Percentiles rank a stretch among this genome's conserved stretches.
phyloP scores from a whole-genome alignment of 2,329 filamentous ascomycete species.

The Cladosporium halotolerans region DNA sequence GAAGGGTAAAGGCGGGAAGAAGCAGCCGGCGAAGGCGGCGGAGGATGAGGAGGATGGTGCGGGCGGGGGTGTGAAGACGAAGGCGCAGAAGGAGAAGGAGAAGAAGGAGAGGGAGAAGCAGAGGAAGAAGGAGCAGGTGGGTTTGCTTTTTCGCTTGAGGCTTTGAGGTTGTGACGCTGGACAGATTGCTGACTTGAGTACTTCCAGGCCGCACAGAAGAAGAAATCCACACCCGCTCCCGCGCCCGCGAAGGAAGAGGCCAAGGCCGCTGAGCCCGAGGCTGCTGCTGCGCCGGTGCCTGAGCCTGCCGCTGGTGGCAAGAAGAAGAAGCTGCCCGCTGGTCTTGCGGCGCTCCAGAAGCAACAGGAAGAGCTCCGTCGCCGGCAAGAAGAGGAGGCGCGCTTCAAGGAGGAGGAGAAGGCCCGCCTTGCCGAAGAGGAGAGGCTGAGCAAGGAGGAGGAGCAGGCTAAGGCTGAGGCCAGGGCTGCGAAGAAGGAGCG shows the following conservation, averaged over 20 bases:
- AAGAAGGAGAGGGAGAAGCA: slow-evolving; percentile 99
- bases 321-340: slow-evolving; percentile 81
- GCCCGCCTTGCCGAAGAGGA: slow-evolving; percentile 61
- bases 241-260: slow-evolving; percentile 21
- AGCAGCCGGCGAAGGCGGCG: slow-evolving; percentile 34
- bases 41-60: slow-evolving; percentile 50
- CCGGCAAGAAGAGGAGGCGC: slow-evolving; percentile 58
- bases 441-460: slow-evolving; percentile 59
- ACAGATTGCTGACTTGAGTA: slow-evolving; percentile 1
- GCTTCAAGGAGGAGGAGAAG: slow-evolving; percentile 56
- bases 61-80: slow-evolving; percentile 72
- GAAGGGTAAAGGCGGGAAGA: slow-evolving; percentile 56
- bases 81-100: slow-evolving; percentile 96
- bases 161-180: neutral
- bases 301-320: slow-evolving; percentile 52
- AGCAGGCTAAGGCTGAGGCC: slow-evolving; percentile 63
- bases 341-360: slow-evolving; percentile 67
- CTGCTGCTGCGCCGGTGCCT: slow-evolving; percentile 40
- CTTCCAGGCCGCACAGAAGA: slow-evolving; percentile 66
- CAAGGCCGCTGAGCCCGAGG: slow-evolving; percentile 42
- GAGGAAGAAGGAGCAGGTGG: slow-evolving; percentile 82
- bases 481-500: slow-evolving; percentile 75
- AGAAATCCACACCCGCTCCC: slow-evolving; percentile 56
- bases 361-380: slow-evolving; percentile 72
- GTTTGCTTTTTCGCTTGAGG: neutral